Evolutionary conservation across 2,329 filamentous ascomycete species (phyloP).

Genomic region (Aureobasidium uvarum): DNA sequence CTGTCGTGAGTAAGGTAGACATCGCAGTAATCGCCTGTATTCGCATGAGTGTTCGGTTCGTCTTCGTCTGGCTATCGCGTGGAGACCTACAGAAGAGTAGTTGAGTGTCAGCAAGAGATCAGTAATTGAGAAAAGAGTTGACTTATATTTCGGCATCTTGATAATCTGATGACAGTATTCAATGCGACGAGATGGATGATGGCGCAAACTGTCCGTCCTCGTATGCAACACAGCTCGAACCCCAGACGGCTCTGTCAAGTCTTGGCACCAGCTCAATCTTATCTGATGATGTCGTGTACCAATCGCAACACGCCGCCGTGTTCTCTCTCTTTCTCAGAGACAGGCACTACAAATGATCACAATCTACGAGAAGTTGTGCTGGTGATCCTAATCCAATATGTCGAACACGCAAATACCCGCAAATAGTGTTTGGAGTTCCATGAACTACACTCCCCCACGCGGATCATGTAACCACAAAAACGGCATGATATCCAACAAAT

Average conservation of each 20-base stretch:
- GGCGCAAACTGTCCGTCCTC: conserved; percentile 4
- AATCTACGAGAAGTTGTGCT: background rate
- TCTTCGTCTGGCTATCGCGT: background rate
- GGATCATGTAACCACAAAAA: conserved; percentile 53
- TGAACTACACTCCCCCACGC: conserved; percentile 52
- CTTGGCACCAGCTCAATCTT: background rate
- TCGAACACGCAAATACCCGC: conserved; percentile 33
- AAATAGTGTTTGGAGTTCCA: conserved; percentile 51
- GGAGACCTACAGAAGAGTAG: conserved; percentile 33
- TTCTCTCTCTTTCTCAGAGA: too few species aligned
- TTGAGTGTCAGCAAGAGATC: conserved; percentile 28
- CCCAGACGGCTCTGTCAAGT: background rate
- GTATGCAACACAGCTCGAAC: background rate
- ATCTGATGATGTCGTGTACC: background rate
- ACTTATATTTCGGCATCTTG: conserved; percentile 35
- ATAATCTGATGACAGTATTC: background rate
- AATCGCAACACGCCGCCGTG: background rate
- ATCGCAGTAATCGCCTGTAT: conserved; percentile 87
- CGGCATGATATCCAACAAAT: conserved; percentile 47
- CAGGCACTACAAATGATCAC: background rate
- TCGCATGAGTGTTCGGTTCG: background rate
- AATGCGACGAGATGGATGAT: conserved; percentile 2
- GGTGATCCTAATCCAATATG: conserved; percentile 15
- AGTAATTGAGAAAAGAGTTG: background rate
- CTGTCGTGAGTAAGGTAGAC: conserved; percentile 99